phyloP scores from a whole-genome alignment of 768 basidiomycete species.

The Phanerochaete sordida region DNA sequence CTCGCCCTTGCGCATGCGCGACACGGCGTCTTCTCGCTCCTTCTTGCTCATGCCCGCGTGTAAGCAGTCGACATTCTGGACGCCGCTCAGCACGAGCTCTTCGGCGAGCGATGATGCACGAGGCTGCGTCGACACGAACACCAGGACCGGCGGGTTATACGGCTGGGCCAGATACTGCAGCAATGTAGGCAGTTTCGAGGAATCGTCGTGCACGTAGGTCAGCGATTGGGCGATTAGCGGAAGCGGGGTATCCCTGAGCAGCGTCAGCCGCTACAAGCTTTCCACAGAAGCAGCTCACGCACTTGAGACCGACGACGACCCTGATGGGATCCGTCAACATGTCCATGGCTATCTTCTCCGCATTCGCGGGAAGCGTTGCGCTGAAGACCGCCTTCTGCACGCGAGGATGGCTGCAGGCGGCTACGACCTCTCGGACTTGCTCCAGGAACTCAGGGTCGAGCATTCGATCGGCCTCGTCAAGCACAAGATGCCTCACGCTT shows the following conservation, averaged over 20 bases:
- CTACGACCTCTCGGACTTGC: slow-evolving; percentile 86
- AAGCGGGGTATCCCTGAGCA: slow-evolving; percentile 83
- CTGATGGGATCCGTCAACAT: slow-evolving; percentile 86
- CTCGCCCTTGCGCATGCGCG: slow-evolving; percentile 82
- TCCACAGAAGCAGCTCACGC: slow-evolving; percentile 26
- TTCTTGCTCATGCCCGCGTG: slow-evolving; percentile 89
- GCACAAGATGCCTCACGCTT: slow-evolving; percentile 81
- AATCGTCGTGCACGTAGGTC: slow-evolving; percentile 88
- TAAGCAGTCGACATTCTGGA: slow-evolving; percentile 81
- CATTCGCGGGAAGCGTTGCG: slow-evolving; percentile 88
- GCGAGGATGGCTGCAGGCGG: slow-evolving; percentile 62
- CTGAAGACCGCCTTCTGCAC: slow-evolving; percentile 91
- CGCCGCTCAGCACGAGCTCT: slow-evolving; percentile 75
- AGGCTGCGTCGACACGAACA: slow-evolving; percentile 90
- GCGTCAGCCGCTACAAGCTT: background rate
- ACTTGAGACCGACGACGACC: slow-evolving; percentile 97
- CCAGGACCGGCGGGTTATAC: slow-evolving; percentile 86
- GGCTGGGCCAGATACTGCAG: slow-evolving; percentile 75
- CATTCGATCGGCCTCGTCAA: slow-evolving; percentile 92
- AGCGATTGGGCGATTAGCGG: slow-evolving; percentile 87
- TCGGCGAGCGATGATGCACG: slow-evolving; percentile 77
- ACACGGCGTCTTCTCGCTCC: slow-evolving; percentile 82
- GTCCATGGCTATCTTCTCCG: slow-evolving; percentile 82
- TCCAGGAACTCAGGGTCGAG: slow-evolving; percentile 84
- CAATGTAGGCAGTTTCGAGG: slow-evolving; percentile 91